Evolutionary conservation across 768 basidiomycete genomes (phyloP).

Genomic region (Lactifluus echinatus): DNA sequence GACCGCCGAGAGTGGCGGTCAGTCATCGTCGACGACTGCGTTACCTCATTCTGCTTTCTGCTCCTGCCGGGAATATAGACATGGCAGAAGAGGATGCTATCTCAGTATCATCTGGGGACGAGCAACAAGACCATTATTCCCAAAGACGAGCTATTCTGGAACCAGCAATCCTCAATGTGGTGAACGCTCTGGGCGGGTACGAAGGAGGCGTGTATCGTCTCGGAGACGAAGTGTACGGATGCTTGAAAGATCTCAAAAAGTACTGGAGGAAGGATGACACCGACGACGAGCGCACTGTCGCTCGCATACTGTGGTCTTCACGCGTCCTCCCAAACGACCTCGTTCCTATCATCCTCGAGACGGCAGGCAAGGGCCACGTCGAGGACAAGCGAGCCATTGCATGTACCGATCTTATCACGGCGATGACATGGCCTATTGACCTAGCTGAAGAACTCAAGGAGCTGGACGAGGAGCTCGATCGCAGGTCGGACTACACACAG

Average conservation of each 20-base stretch:
- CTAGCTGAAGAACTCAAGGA: conserved; percentile 91
- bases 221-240: conserved; percentile 75
- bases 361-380: conserved; percentile 66
- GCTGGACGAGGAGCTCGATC: conserved; percentile 73
- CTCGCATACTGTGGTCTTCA: conserved; percentile 86
- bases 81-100: conserved; percentile 26
- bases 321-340: conserved; percentile 82
- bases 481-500: conserved; percentile 82
- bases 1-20: too few species aligned
- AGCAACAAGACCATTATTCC: conserved; percentile 24
- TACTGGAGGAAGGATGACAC: conserved; percentile 95
- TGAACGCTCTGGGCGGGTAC: conserved; percentile 72
- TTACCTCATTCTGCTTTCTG: background rate
- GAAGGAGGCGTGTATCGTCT: conserved; percentile 61
- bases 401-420: conserved; percentile 83
- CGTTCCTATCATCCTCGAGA: conserved; percentile 73
- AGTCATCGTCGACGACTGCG: too few species aligned
- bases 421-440: conserved; percentile 99
- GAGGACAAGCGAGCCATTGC: conserved; percentile 80
- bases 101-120: conserved; percentile 25
- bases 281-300: conserved; percentile 93
- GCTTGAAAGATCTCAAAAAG: conserved; percentile 89
- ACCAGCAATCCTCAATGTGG: conserved; percentile 63
- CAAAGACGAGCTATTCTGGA: conserved; percentile 49
- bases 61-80: background rate